These are phyloP conservation scores for Stemphylium beticola DNA, from an alignment of 2,329 filamentous ascomycete genomes.

Conservation along the genomic window DNA sequence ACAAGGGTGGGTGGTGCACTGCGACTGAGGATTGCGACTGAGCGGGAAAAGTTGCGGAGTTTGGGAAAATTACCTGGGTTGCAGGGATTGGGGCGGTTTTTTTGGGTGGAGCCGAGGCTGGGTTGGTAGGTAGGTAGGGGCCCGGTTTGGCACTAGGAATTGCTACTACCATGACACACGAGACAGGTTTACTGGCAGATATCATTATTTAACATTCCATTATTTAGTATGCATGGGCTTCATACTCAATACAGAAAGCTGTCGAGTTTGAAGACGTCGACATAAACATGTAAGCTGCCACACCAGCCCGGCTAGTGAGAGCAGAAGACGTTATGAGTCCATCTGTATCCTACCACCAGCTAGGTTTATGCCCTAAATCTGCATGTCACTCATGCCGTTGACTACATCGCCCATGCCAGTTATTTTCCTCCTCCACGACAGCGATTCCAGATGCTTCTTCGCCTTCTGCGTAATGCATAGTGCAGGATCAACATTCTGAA, in stretches of 20 bases:
- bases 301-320: not conserved
- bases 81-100: constrained; percentile 25
- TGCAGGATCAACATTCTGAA: constrained; percentile 75
- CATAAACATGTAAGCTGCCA: not conserved
- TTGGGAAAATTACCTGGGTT: constrained; percentile 27
- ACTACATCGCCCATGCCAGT: constrained; percentile 1
- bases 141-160: no score
- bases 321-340: constrained; percentile 1
- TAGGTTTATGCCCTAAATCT: constrained; percentile 4
- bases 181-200: no score
- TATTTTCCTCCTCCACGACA: constrained; percentile 46
- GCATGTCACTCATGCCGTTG: not conserved
- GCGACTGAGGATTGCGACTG: not conserved
- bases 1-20: not conserved
- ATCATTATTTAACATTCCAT: no score
- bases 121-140: no score
- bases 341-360: constrained; percentile 8
- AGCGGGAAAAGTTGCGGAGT: constrained; percentile 12
- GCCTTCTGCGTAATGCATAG: constrained; percentile 74
- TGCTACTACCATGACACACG: no score
- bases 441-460: constrained; percentile 44
- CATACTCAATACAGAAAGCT: no score
- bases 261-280: not conserved
- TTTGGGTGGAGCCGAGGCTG: constrained; percentile 15
- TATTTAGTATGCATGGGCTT: no score